A percentile compares a stretch with the other conserved stretches of the same genome.
Conservation (phyloP, 306 rosid genomes). For the Arachis hypogaea region DNA sequence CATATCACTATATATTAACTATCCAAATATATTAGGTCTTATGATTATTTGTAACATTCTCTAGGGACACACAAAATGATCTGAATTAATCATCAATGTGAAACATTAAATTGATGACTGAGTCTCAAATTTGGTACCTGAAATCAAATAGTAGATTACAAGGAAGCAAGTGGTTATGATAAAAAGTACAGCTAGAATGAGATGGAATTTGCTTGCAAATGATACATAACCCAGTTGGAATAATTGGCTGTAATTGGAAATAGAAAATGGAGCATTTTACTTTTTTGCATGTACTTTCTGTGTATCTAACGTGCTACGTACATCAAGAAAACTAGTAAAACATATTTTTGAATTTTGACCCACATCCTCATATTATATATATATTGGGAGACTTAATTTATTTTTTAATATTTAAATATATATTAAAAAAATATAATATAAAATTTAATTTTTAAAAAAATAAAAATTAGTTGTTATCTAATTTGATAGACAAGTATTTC, state of each 20-base stretch:
- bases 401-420: no score
- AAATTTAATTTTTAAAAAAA: no score
- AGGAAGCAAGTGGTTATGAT: slow-evolving; percentile 25
- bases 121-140: not conserved
- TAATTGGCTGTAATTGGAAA: slow-evolving; percentile 36
- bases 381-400: no score
- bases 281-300: slow-evolving; percentile 14
- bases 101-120: slow-evolving; percentile 19
- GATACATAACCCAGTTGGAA: slow-evolving; percentile 29
- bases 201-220: slow-evolving; percentile 34
- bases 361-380: slow-evolving; percentile 3
- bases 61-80: not conserved
- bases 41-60: not conserved
- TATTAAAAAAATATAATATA: no score
- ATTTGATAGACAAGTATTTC: slow-evolving; percentile 28
- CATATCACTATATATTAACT: no score
- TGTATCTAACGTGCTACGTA: slow-evolving; percentile 32
- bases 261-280: slow-evolving; percentile 21
- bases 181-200: slow-evolving; percentile 45
- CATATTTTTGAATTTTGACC: slow-evolving; percentile 35
- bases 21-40: no score
- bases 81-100: not conserved
- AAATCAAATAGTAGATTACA: slow-evolving; percentile 16
- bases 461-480: not conserved
- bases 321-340: slow-evolving; percentile 8